phyloP scores from a whole-genome alignment of 768 basidiomycete species.

The Myochromella boudieri region DNA sequence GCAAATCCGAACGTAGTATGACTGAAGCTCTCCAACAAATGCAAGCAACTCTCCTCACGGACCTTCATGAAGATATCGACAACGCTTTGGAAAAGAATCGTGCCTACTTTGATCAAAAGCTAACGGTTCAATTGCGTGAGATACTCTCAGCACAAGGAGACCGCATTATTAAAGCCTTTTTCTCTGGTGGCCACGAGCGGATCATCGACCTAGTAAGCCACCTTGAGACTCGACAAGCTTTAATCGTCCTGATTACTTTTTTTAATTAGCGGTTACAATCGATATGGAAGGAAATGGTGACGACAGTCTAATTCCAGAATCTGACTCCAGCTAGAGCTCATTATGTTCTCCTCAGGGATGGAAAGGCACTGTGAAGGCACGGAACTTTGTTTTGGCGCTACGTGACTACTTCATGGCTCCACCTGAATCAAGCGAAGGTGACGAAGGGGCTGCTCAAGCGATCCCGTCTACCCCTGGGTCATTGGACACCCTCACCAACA shows the following conservation, averaged over 20 bases:
- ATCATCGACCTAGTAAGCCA: slow-evolving; percentile 1
- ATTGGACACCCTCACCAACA: background rate
- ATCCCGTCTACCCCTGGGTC: background rate
- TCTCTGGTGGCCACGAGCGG: background rate
- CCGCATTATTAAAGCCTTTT: background rate
- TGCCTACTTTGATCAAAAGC: background rate
- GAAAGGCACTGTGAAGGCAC: background rate
- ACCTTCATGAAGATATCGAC: background rate
- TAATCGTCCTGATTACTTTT: background rate
- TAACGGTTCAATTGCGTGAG: background rate
- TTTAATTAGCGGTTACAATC: background rate
- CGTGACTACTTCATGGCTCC: background rate
- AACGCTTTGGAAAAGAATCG: background rate
- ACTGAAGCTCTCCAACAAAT: no score
- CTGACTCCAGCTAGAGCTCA: background rate
- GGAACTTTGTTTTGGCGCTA: background rate
- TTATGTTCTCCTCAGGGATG: background rate
- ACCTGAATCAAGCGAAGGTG: background rate
- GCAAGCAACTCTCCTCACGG: no score
- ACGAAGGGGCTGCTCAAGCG: background rate
- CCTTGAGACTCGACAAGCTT: background rate
- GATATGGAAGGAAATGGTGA: slow-evolving; percentile 6
- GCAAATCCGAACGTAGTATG: no score
- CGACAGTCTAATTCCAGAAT: no score
- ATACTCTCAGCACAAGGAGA: background rate